Conservation (phyloP, 345 rosid species). For the Syzygium oleosum region DNA sequence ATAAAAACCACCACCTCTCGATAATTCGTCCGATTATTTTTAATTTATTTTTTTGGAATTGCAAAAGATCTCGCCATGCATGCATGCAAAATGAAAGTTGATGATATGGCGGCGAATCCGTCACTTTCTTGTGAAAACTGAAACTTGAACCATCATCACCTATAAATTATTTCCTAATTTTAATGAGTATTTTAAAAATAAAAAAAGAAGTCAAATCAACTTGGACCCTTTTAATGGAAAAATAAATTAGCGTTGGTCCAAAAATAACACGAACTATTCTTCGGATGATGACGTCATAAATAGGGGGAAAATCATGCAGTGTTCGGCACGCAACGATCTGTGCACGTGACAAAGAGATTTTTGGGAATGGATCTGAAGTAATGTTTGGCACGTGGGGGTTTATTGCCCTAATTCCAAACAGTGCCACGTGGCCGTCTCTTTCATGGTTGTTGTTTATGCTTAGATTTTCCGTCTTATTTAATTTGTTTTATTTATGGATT, state of each 20-base stretch:
- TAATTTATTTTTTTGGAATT: not conserved
- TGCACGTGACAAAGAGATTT: not conserved
- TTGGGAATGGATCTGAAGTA: not conserved
- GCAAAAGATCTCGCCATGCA: not conserved
- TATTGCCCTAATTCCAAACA: not conserved
- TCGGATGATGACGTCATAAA: not conserved
- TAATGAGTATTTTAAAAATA: not conserved
- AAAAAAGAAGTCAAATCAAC: not conserved
- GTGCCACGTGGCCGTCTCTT: not conserved
- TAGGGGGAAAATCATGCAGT: not conserved
- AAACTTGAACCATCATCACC: slow-evolving; percentile 1
- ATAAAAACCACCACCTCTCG: not conserved
- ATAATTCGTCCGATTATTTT: not conserved
- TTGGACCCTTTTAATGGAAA: not conserved
- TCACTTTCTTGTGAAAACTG: not conserved
- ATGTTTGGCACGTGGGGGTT: not conserved
- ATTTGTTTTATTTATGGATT: not conserved
- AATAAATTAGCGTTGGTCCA: not conserved
- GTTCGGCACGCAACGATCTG: not conserved
- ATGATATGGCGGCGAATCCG: not conserved
- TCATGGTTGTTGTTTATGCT: not conserved
- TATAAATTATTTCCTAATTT: not conserved
- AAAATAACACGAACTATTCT: not conserved
- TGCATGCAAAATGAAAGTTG: not conserved
- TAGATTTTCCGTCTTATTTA: not conserved